Conservation (phyloP, 2,329 filamentous ascomycete genomes). For the Fonsecaea nubica region DNA sequence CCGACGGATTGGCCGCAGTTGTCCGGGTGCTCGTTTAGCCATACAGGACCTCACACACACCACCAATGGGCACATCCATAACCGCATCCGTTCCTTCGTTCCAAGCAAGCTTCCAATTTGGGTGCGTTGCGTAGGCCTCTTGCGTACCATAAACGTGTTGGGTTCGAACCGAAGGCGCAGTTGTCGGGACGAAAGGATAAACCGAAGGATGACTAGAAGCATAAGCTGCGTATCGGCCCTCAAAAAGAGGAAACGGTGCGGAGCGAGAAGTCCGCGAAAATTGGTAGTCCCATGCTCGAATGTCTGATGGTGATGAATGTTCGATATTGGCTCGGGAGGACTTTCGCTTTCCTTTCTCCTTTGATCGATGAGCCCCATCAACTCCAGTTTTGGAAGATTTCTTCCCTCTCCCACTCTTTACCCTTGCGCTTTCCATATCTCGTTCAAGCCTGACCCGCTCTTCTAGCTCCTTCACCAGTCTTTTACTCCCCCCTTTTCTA, state of each 20-base stretch:
- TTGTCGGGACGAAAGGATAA: constrained; percentile 21
- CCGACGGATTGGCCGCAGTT: not conserved
- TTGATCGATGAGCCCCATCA: constrained; percentile 46
- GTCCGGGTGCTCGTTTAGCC: constrained; percentile 53
- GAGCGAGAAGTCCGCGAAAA: not conserved
- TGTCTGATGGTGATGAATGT: constrained; percentile 5
- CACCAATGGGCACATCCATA: constrained; percentile 93
- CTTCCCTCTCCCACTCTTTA: constrained; percentile 40
- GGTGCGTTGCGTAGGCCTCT: constrained; percentile 27
- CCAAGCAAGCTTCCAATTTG: constrained; percentile 85
- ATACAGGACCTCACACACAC: constrained; percentile 93
- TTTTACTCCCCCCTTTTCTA: constrained; percentile 51
- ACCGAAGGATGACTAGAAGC: constrained; percentile 3
- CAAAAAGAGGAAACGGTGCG: not conserved
- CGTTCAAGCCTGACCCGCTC: constrained; percentile 41
- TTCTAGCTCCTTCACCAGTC: constrained; percentile 36
- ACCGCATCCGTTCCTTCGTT: constrained; percentile 93
- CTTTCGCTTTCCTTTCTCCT: constrained; percentile 29
- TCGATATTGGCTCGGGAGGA: constrained; percentile 17
- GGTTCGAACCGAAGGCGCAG: not conserved
- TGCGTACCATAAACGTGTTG: constrained; percentile 11
- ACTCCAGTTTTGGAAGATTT: constrained; percentile 26
- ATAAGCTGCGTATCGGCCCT: not conserved
- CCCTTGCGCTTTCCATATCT: constrained; percentile 51
- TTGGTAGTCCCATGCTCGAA: constrained; percentile 16